Base-by-base conservation (phyloP, 176 grass and related monocot genomes). In the Carex kokanica region DNA sequence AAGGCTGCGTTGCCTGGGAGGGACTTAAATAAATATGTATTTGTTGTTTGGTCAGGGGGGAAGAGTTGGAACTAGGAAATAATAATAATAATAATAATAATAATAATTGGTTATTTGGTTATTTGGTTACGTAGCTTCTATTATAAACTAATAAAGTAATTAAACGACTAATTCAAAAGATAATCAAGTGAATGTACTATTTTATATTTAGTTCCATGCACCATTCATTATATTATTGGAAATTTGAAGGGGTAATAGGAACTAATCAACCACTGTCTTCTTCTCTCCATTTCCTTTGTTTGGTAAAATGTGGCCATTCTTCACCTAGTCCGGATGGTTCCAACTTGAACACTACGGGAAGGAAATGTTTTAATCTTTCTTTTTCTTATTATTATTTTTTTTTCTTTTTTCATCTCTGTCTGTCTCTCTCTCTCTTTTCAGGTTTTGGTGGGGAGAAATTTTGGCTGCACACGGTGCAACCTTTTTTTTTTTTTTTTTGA, bases 311-410 rank as follows among this genome's bases (percentile, higher is more conserved):
- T 81, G 78, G 14, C 47, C 17, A 59, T 63, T 77, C 14, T 77
- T 77, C 73, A 77, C 73, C 71, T 55, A 55, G 21, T 63, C 31
- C 78, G 54, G 31, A 61, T 81, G 38, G 78, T 81, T 81, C 78
- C 78, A 81, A 81, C 78, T 81, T 81, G 32, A 81, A 81, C 18
- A 81, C 78, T 81, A 81, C 12, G 78, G 78, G 59, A 81, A 81
- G 60, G 20, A 23, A 80, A 23, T 60, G 12, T 63, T 16, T 63
- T 17, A 18, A 43, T 49, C 6, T 40, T 61, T 40, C 1, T 1
- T 56, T 47, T 15, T 40, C 23, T 40, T 8, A 0, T 31, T 55
- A 10, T 79, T 79, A n/a, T n/a, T 59, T 11, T 38, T 58, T 60
- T 57, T 8, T n/a, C 6, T 34, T 61, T 40, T 40, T 14, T 15